Evolutionary conservation across 805 yeast species (phyloP), one percentile per base, ranked within the genome.

Genomic region (Kuraishia ogatae): DNA sequence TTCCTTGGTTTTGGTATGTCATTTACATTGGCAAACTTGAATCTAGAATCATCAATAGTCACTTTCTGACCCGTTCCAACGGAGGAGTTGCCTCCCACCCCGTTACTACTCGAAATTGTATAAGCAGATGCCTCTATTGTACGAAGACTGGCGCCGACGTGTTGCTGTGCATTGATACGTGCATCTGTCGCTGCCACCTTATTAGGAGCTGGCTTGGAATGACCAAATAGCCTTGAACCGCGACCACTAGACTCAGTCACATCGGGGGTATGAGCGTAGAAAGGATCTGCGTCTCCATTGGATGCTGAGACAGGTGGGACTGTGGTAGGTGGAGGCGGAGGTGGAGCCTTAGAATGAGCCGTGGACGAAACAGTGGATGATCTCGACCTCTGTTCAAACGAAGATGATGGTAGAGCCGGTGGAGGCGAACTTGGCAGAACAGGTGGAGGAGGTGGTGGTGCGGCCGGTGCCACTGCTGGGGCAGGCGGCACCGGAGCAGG

Each of bases 1-100:
- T 80, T 78, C 60, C 98, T 77, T n/a, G 99, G 98, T 61, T 82
- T 83, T 0, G 99, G 98, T 50, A 94, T 73, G 23, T 89, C 86
- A 49, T 72, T 69, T 19, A 79, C 77, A 66, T 88, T 88, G 2
- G 73, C 65, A 75, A 89, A 92, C 60, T 77, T 80, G 74, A 85
- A 91, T 61, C 92, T 73, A n/a, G 75, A 68, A 65, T 88, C 94
- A 61, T 89, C 89, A 52, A 90, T 87, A 2, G 69, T 72, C 2
- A 82, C 59, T 57, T 70, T 74, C 0, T 56, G 23, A 54, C 53
- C 50, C 7, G 24, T 26, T 17, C 50, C 47, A 17, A 19, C 26
- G 8, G 57, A 50, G 19, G 62, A 62, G 54, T 53, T 49, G 15
- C 39, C 28, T 21, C 48, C 23, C 10, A 56, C 48, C n/a, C 63